Percentiles rank a stretch among this genome's conserved stretches.
phyloP scores from a whole-genome alignment of 1,139 yeast genomes.

The Hansenula lynferdii region DNA sequence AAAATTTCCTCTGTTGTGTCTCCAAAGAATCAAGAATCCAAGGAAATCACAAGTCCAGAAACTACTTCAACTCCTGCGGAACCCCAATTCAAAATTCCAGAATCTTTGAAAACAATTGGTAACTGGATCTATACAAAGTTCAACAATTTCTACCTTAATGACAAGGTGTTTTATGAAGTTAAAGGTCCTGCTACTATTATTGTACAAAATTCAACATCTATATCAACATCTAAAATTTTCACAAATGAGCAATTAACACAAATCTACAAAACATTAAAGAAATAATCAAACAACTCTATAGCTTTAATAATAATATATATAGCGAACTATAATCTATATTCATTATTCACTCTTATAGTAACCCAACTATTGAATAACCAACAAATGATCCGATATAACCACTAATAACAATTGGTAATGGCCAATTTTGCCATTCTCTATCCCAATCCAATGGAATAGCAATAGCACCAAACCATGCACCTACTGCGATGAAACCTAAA shows the following conservation, averaged over 20 bases:
- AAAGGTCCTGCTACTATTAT: slow-evolving; percentile 26
- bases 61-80: not conserved
- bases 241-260: slow-evolving; percentile 9
- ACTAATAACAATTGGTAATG: slow-evolving; percentile 85
- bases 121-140: slow-evolving; percentile 10
- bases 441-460: slow-evolving; percentile 99
- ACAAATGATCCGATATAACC: slow-evolving; percentile 64
- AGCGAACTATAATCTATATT: slow-evolving; percentile 2
- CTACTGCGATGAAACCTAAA: slow-evolving; percentile 48
- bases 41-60: not conserved
- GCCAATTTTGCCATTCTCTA: slow-evolving; percentile 96
- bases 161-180: slow-evolving; percentile 18
- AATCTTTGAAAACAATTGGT: slow-evolving; percentile 8
- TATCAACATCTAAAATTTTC: slow-evolving; percentile 5
- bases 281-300: too few species aligned
- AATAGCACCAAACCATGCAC: slow-evolving; percentile 90
- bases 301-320: slow-evolving; percentile 6
- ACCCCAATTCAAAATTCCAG: slow-evolving; percentile 4
- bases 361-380: slow-evolving; percentile 38
- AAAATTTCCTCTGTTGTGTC: too few species aligned
- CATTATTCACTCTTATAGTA: not conserved
- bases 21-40: not conserved
- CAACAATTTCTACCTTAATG: slow-evolving; percentile 12
- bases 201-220: slow-evolving; percentile 17
- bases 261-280: slow-evolving; percentile 9